Conservation (phyloP, 768 basidiomycete species). For the Russula vinacea region DNA sequence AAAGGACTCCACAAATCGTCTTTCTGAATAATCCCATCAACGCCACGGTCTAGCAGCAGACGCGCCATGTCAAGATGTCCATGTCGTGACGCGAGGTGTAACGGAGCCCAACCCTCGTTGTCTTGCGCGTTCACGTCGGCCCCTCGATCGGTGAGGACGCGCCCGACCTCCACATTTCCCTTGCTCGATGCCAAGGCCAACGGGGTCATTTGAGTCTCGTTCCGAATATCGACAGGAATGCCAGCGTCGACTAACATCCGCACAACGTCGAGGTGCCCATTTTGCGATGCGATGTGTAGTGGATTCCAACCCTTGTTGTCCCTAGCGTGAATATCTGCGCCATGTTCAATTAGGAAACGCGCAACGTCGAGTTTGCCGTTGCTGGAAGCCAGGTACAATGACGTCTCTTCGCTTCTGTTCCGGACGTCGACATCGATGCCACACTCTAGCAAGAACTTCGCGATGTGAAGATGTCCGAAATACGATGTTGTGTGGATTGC, state of each 20-base stretch:
- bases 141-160: not conserved
- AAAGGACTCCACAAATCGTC: not conserved
- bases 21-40: not conserved
- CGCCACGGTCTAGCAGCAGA: not conserved
- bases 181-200: not conserved
- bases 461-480: not conserved
- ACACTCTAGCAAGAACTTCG: not conserved
- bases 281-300: not conserved
- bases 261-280: not conserved
- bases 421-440: not conserved
- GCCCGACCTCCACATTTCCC: not conserved
- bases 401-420: not conserved
- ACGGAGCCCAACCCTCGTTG: not conserved
- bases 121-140: not conserved
- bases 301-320: not conserved
- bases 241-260: not conserved
- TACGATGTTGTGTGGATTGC: not conserved
- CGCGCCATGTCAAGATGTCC: not conserved
- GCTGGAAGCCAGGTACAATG: not conserved
- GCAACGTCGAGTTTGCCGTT: not conserved
- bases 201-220: not conserved
- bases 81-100: not conserved
- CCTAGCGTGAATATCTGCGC: not conserved
- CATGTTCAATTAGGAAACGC: not conserved
- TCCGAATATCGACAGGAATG: not conserved